Conservation (phyloP, 176 grass and related monocot species). For the Aegilops umbellulata region DNA sequence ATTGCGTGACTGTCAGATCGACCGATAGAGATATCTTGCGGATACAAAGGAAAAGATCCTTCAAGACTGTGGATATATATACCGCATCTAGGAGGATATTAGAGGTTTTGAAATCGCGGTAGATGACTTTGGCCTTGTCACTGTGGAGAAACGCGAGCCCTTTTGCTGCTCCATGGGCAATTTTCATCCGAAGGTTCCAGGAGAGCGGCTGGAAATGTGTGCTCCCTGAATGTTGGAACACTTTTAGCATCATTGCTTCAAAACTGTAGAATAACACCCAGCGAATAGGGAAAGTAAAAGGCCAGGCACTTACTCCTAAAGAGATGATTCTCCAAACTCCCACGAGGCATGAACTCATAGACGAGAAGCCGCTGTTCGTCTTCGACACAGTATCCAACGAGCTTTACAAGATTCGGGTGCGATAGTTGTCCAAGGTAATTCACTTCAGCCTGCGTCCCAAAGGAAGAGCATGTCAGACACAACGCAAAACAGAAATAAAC, state of each 20-base stretch:
- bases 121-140: slow-evolving; percentile 73
- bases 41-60: not conserved
- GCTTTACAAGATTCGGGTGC: slow-evolving; percentile 67
- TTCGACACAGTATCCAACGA: slow-evolving; percentile 77
- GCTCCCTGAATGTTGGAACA: slow-evolving; percentile 43
- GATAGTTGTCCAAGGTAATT: slow-evolving; percentile 79
- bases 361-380: slow-evolving; percentile 87
- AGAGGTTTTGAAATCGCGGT: slow-evolving; percentile 90
- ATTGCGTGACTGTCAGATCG: not conserved
- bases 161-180: slow-evolving; percentile 74
- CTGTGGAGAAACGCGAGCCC: slow-evolving; percentile 85
- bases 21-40: not conserved
- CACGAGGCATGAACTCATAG: slow-evolving; percentile 83
- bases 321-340: slow-evolving; percentile 87
- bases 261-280: not conserved
- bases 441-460: slow-evolving; percentile 60
- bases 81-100: slow-evolving; percentile 80
- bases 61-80: not conserved
- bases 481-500: not conserved
- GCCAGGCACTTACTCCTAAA: slow-evolving; percentile 59
- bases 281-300: not conserved
- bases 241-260: slow-evolving; percentile 2
- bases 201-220: slow-evolving; percentile 58
- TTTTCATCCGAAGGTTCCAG: slow-evolving; percentile 81
- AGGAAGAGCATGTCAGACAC: not conserved